Conservation (phyloP, 805 yeast genomes). For the Candida mattraensis region DNA sequence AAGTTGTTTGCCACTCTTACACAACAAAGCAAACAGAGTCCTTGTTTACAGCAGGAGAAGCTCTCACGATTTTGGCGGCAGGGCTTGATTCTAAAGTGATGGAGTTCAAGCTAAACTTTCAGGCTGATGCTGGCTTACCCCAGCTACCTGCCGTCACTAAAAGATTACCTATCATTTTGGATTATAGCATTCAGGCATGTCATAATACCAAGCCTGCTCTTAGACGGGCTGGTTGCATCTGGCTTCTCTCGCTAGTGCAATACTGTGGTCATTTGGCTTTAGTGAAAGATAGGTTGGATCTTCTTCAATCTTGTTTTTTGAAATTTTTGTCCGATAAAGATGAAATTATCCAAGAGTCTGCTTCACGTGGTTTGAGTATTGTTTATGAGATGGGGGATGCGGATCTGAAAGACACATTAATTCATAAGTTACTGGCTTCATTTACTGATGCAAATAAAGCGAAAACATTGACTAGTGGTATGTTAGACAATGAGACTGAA, state of each 20-base stretch:
- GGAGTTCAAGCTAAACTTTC: conserved; percentile 53
- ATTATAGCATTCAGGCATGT: conserved; percentile 51
- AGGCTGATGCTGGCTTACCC: conserved; percentile 27
- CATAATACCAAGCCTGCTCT: conserved; percentile 69
- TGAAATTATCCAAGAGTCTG: conserved; percentile 88
- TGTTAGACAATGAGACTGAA: conserved; percentile 75
- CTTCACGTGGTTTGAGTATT: conserved; percentile 82
- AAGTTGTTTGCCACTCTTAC: conserved; percentile 55
- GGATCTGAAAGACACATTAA: conserved; percentile 68
- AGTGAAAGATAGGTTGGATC: conserved; percentile 45
- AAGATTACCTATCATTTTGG: conserved; percentile 39
- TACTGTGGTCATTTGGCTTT: conserved; percentile 55
- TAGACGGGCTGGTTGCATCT: conserved; percentile 76
- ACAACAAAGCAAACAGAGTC: conserved; percentile 71
- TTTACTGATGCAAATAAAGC: conserved; percentile 69
- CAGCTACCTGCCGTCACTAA: conserved; percentile 3
- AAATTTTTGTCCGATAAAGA: conserved; percentile 76
- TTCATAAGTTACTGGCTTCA: conserved; percentile 68
- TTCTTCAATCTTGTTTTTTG: conserved; percentile 75
- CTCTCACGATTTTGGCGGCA: conserved; percentile 64
- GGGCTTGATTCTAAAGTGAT: conserved; percentile 74
- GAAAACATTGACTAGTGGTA: conserved; percentile 54
- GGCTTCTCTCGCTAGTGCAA: conserved; percentile 81
- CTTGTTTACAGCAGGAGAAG: conserved; percentile 81
- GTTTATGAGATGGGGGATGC: conserved; percentile 75